These are phyloP conservation scores for Cucurbita moschata DNA, from an alignment of 306 rosid genomes.

Conservation along the genomic window DNA sequence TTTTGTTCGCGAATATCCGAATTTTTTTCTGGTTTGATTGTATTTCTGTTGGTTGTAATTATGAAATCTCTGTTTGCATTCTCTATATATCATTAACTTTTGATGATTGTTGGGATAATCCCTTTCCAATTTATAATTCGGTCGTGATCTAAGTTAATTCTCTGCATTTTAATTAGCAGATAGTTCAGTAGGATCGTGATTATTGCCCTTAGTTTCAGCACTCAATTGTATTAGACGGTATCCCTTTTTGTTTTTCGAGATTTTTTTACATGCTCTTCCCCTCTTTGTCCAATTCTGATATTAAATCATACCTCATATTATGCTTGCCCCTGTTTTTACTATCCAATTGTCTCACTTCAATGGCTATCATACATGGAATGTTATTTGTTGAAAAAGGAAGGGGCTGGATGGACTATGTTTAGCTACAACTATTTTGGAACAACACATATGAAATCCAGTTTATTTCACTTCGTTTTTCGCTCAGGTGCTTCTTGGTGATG, in stretches of 20 bases:
- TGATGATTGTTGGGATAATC: background rate
- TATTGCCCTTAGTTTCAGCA: too few relatives aligned
- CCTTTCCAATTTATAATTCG: background rate
- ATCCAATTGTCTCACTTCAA: background rate
- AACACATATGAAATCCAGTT: background rate
- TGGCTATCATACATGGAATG: background rate
- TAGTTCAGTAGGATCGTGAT: background rate
- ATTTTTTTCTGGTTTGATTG: background rate
- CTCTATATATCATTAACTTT: background rate
- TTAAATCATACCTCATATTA: background rate
- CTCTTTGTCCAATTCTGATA: background rate
- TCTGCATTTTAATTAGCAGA: background rate
- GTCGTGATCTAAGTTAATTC: background rate
- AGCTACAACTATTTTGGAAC: background rate
- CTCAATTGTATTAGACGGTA: too few relatives aligned
- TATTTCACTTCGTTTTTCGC: background rate
- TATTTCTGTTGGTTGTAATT: background rate
- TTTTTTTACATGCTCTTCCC: background rate
- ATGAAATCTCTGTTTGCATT: background rate
- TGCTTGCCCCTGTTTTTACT: background rate
- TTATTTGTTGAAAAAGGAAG: background rate
- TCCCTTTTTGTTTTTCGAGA: background rate
- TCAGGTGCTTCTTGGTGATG: constrained; percentile 59
- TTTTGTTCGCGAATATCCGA: background rate
- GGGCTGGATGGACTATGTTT: background rate